Conservation (phyloP, 768 basidiomycete genomes). For the Suillus placidus region DNA sequence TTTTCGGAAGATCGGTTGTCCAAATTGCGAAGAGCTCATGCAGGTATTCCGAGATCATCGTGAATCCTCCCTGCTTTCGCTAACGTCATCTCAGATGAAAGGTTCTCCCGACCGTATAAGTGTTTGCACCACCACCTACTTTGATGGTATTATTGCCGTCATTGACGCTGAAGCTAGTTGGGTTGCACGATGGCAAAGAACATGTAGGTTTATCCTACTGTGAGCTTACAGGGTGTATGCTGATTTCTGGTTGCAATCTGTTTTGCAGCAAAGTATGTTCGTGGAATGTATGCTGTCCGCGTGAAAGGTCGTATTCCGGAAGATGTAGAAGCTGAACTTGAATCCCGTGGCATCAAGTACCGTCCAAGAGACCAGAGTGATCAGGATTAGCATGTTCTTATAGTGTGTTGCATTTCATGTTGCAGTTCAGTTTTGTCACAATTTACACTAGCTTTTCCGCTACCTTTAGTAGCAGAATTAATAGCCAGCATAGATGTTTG, state of each 20-base stretch:
- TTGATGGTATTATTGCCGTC: constrained; percentile 89
- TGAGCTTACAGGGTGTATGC: neutral
- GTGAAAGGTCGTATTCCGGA: constrained; percentile 85
- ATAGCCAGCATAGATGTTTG: neutral
- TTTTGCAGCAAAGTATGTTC: constrained; percentile 77
- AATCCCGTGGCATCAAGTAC: constrained; percentile 77
- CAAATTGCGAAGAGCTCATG: constrained; percentile 95
- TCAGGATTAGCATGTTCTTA: constrained; percentile 48
- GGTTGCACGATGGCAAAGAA: constrained; percentile 97
- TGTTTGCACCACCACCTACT: constrained; percentile 88
- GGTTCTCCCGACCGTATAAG: constrained; percentile 80
- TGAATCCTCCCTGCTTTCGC: constrained; percentile 1
- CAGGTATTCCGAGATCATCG: constrained; percentile 53
- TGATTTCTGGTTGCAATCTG: constrained; percentile 12
- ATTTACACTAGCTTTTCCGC: neutral
- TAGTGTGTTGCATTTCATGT: neutral
- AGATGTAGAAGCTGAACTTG: constrained; percentile 81
- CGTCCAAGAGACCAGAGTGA: constrained; percentile 83
- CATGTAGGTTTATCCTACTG: constrained; percentile 55
- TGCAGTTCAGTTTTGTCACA: neutral
- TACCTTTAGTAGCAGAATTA: neutral
- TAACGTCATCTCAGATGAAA: constrained; percentile 68
- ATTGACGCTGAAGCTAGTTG: constrained; percentile 87
- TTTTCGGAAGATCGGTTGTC: constrained; percentile 86
- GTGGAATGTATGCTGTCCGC: constrained; percentile 92